Percentiles rank a stretch among this genome's conserved stretches.
phyloP scores from a whole-genome alignment of 495 filamentous ascomycete genomes.

The Penicillium fimorum region DNA sequence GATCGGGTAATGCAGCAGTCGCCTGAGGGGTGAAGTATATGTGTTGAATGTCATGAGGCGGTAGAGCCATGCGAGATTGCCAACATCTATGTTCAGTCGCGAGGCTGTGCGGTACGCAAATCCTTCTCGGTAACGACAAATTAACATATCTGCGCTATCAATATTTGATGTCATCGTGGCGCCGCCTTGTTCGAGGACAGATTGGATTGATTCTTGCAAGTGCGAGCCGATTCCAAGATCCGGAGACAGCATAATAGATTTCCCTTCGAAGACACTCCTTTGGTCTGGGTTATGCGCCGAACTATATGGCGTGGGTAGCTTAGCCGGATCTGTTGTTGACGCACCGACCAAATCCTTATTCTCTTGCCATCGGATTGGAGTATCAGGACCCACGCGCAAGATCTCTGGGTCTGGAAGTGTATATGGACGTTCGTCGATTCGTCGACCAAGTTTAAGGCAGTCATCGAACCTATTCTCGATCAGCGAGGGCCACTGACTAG shows the following conservation, averaged over 20 bases:
- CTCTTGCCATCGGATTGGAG: constrained; percentile 51
- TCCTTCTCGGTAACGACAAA: constrained; percentile 86
- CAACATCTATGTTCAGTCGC: constrained; percentile 72
- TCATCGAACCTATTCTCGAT: constrained; percentile 79
- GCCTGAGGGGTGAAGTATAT: constrained; percentile 78
- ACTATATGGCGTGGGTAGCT: constrained; percentile 44
- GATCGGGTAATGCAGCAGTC: constrained; percentile 87
- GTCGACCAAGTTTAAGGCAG: constrained; percentile 84
- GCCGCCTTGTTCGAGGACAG: constrained; percentile 64
- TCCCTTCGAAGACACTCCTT: constrained; percentile 55
- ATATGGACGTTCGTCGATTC: constrained; percentile 87
- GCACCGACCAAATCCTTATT: constrained; percentile 72
- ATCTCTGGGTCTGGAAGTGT: constrained; percentile 83
- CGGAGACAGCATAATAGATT: constrained; percentile 54
- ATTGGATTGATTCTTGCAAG: constrained; percentile 63
- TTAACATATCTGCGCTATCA: constrained; percentile 72
- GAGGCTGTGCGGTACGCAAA: constrained; percentile 74
- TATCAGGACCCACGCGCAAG: constrained; percentile 52
- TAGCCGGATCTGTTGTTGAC: constrained; percentile 60
- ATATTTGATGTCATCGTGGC: constrained; percentile 66
- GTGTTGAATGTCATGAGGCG: constrained; percentile 82
- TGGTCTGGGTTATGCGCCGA: constrained; percentile 31
- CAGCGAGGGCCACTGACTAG: not conserved
- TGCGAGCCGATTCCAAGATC: constrained; percentile 70
- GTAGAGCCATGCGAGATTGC: constrained; percentile 91